Evolutionary conservation across 192 early-diverging fungal species (phyloP), one percentile per base, ranked within the genome.

Genomic region (Gryganskiella cystojenkinii): DNA sequence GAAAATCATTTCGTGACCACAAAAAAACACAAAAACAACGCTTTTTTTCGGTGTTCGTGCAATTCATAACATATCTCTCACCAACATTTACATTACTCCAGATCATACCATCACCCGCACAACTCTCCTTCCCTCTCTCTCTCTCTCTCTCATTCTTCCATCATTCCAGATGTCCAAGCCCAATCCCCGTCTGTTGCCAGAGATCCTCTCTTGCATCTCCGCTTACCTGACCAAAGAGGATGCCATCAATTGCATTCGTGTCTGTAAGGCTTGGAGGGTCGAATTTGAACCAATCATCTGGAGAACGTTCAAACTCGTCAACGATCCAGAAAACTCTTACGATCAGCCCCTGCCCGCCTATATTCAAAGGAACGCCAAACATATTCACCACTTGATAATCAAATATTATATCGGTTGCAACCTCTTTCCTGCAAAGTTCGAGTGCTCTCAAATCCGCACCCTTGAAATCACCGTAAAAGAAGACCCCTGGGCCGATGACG

Each of bases 261-360:
- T 74, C 49, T 53, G 56, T 37, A 65, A 66, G 56, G 4, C 62
- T 46, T 74, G 71, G 71, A 74, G 35, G 25, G 11, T n/a, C 10
- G 56, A 60, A 33, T 58, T 74, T 9, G 71, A 66, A 24, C 63
- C 71, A 14, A 31, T 53, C 1, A 56, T 74, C 22, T 74, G 71
- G 71, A 55, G 71, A 8, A 31, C 45, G 55, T 61, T 74, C 63
- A 44, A 13, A 27, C n/a, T n/a, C n/a, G n/a, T n/a, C n/a, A n/a
- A n/a, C n/a, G n/a, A n/a, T n/a, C 52, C 24, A 22, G 25, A 22
- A n/a, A n/a, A n/a, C 15, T 10, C 42, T 11, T 44, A 24, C 52
- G 31, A 17, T 15, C 52, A 15, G 25, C 61, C 70, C 13, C 34
- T 17, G 0, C 46, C 52, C 4, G 35, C n/a, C 4, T 55, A 57